Conservation (phyloP, 345 rosid species). For the Salix purpurea region DNA sequence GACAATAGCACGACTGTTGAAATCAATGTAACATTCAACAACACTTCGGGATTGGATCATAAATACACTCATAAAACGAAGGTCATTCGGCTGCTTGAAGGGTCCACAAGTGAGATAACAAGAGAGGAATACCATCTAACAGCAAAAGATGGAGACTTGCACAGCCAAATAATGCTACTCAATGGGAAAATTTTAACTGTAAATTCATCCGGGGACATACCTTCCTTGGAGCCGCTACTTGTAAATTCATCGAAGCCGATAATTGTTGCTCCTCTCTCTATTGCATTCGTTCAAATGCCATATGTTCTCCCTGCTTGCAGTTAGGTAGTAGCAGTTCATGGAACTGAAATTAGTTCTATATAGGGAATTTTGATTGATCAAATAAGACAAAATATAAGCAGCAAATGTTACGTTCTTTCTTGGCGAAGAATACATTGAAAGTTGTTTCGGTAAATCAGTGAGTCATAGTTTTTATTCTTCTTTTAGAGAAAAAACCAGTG, state of each 20-base stretch:
- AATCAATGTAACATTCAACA: conserved; percentile 38
- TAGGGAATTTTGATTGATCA: background rate
- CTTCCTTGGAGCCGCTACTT: conserved; percentile 47
- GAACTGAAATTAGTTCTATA: conserved; percentile 15
- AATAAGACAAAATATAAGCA: conserved; percentile 13
- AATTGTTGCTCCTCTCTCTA: conserved; percentile 55
- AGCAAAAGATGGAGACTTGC: conserved; percentile 68
- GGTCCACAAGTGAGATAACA: conserved; percentile 14
- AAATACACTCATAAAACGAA: conserved; percentile 23
- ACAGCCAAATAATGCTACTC: conserved; percentile 74
- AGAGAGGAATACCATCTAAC: conserved; percentile 90
- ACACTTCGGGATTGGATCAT: conserved; percentile 25
- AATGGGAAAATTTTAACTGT: conserved; percentile 65
- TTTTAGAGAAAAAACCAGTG: background rate
- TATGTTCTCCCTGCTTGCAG: conserved; percentile 49
- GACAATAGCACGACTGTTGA: conserved; percentile 53
- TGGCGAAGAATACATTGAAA: background rate
- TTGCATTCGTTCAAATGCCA: conserved; percentile 65
- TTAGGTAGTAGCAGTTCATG: conserved; percentile 9
- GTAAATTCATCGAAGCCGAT: conserved; percentile 47
- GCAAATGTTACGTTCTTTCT: background rate
- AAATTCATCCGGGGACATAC: conserved; percentile 59
- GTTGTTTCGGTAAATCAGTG: background rate
- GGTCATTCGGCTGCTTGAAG: conserved; percentile 15
- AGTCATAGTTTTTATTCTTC: background rate